phyloP scores from a whole-genome alignment of 306 rosid species.

The Lagenaria siceraria region DNA sequence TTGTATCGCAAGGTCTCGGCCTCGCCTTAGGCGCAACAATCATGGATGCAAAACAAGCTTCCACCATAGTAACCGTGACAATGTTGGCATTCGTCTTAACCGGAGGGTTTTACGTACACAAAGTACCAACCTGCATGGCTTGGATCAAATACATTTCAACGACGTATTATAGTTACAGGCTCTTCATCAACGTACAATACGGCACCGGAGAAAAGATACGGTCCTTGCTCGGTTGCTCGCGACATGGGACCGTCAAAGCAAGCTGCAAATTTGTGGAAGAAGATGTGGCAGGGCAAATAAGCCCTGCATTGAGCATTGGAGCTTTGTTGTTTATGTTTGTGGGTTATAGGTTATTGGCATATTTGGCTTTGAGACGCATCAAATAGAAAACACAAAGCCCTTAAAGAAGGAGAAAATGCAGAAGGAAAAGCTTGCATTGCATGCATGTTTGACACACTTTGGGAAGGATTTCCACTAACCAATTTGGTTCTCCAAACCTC shows the following conservation, averaged over 20 bases:
- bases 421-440: neutral
- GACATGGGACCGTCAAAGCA: slow-evolving; percentile 2
- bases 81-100: slow-evolving; percentile 84
- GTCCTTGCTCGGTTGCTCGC: slow-evolving; percentile 43
- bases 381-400: slow-evolving; percentile 5
- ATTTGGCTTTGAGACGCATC: slow-evolving; percentile 60
- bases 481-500: neutral
- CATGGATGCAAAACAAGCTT: slow-evolving; percentile 90
- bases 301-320: slow-evolving; percentile 38
- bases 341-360: slow-evolving; percentile 69
- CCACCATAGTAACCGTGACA: slow-evolving; percentile 66
- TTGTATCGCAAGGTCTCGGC: slow-evolving; percentile 90
- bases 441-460: neutral
- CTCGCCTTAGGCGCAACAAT: slow-evolving; percentile 76
- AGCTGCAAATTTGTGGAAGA: slow-evolving; percentile 65
- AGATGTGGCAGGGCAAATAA: slow-evolving; percentile 65
- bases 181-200: slow-evolving; percentile 55
- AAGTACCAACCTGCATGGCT: slow-evolving; percentile 52
- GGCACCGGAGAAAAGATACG: slow-evolving; percentile 50
- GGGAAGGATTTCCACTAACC: neutral
- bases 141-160: slow-evolving; percentile 79
- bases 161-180: slow-evolving; percentile 57
- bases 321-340: slow-evolving; percentile 61
- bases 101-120: slow-evolving; percentile 83
- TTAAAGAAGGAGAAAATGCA: neutral